phyloP scores from a whole-genome alignment of 73 alveolate genomes.

The Paramecium biaurelia region DNA sequence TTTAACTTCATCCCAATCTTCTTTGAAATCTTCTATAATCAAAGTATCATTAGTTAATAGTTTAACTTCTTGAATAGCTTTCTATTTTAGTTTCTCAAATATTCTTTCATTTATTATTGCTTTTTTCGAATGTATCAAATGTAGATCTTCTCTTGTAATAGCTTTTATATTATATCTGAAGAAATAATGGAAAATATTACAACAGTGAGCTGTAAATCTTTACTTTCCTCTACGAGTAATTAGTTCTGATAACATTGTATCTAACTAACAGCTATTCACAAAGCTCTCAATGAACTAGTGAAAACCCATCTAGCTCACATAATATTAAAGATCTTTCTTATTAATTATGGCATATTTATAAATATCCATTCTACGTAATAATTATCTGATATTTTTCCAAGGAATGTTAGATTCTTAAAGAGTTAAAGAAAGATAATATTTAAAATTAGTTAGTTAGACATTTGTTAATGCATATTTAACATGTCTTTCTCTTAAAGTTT shows the following conservation, averaged over 20 bases:
- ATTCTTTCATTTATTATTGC: neutral
- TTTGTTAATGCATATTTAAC: constrained; percentile 10
- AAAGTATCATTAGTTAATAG: neutral
- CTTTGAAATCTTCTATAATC: neutral
- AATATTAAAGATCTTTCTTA: neutral
- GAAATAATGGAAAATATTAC: neutral
- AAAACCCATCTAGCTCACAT: neutral
- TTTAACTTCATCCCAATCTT: constrained; percentile 39
- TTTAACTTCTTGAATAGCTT: neutral
- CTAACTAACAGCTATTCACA: neutral
- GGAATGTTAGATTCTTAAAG: neutral
- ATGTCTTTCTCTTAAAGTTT: constrained; percentile 33
- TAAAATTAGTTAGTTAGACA: neutral
- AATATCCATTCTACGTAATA: constrained; percentile 38
- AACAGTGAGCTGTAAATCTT: constrained; percentile 4
- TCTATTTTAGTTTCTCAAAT: neutral
- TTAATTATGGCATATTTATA: constrained; percentile 14
- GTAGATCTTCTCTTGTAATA: constrained; percentile 3
- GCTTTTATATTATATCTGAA: constrained; percentile 12
- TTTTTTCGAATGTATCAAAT: neutral
- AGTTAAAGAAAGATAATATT: constrained; percentile 3
- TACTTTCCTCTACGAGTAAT: neutral
- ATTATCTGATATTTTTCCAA: neutral
- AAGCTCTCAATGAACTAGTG: neutral
- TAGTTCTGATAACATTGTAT: neutral